A percentile compares a stretch with the other conserved stretches of the same genome.
Evolutionary conservation across 345 rosid species (phyloP).

Genomic region (Excoecaria cochinchinensis): DNA sequence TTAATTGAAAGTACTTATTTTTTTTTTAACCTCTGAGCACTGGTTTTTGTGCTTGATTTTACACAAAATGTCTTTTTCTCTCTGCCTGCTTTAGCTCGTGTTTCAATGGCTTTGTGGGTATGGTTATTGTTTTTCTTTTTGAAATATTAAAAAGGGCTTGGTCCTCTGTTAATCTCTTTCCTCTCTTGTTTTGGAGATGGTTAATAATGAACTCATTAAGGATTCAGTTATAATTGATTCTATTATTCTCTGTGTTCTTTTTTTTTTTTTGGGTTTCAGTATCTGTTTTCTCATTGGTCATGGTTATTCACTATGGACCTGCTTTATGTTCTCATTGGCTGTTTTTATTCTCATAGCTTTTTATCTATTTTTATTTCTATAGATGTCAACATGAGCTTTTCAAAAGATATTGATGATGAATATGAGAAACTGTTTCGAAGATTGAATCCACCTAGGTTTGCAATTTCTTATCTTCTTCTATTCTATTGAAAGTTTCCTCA

Average conservation of each 20-base stretch:
- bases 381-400: slow-evolving; percentile 68
- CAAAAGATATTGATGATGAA: slow-evolving; percentile 75
- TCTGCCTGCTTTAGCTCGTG: slow-evolving; percentile 5
- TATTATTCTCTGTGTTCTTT: background rate
- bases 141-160: background rate
- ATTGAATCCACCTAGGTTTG: slow-evolving; percentile 91
- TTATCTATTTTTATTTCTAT: slow-evolving; percentile 11
- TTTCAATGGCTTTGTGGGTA: slow-evolving; percentile 7
- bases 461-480: slow-evolving; percentile 8
- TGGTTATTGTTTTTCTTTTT: background rate
- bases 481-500: slow-evolving; percentile 4
- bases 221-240: background rate
- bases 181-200: background rate
- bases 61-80: background rate
- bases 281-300: slow-evolving; percentile 29
- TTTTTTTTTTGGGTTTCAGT: slow-evolving; percentile 6
- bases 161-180: background rate
- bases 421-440: slow-evolving; percentile 83
- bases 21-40: background rate
- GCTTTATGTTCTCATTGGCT: slow-evolving; percentile 18
- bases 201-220: background rate
- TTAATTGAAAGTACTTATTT: slow-evolving; percentile 16
- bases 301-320: slow-evolving; percentile 11
- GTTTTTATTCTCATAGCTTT: slow-evolving; percentile 8
- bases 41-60: slow-evolving; percentile 25